Evolutionary conservation across 2,329 filamentous ascomycete species (phyloP), one percentile per base, ranked within the genome.

Genomic region (Colletotrichum liriopes): DNA sequence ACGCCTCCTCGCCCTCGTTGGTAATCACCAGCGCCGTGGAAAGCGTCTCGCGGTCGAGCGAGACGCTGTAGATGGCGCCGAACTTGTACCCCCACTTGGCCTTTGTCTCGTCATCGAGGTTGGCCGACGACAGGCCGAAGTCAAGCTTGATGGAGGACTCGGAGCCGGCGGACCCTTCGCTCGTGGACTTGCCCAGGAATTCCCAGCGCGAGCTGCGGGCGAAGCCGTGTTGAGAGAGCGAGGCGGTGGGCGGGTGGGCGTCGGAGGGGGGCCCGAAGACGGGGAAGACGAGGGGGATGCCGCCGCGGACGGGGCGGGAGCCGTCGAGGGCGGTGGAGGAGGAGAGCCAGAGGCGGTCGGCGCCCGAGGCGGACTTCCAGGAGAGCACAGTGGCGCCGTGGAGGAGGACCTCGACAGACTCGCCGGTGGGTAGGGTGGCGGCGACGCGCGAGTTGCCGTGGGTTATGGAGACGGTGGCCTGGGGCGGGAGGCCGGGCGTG

Each of bases 221-320:
- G 83, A 99, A 97, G 76, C 96, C 96, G 85, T 98, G 96, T 84
- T 98, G 95, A 4, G 95, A 92, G 35, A 99, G 92, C 75, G 90
- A 86, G 63, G 90, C 90, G 37, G 94, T 96, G n/a, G 93, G 88
- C 75, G 93, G 90, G 81, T 95, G 92, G 32, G 65, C 66, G 76
- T 92, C 87, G 64, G 93, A 92, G 16, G 93, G 90, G 51, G 93
- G 93, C 39, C 96, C 96, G 80, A 99, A 99, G 80, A 95, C 95
- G 11, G 96, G 96, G 80, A 98, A 98, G 45, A 98, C 95, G 63
- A 98, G 85, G 5, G 96, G 96, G 77, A 98, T 94, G 18, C 96
- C 96, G 68, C 96, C 96, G 74, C 96, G 89, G 64, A 98, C 95
- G 32, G 96, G 89, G 86, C 97, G 98, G 76, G 88, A 92, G 64